Evolutionary conservation across 495 filamentous ascomycete genomes (phyloP).

Genomic region (Hypoxylon lenormandii): DNA sequence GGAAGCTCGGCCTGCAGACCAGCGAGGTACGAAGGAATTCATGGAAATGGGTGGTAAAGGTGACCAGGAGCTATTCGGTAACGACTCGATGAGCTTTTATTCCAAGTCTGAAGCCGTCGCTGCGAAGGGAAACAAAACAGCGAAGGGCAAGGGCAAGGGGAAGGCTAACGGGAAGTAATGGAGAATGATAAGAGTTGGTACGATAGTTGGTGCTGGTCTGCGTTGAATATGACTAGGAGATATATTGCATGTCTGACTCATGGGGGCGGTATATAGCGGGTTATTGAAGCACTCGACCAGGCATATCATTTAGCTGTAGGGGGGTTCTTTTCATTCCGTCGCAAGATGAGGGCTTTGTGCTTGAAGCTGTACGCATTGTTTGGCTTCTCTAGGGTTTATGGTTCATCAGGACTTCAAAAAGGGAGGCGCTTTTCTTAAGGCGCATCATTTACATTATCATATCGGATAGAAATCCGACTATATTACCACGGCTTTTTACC

Average conservation of each 20-base stretch:
- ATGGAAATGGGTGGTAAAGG: slow-evolving; percentile 83
- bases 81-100: slow-evolving; percentile 67
- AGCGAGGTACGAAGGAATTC: slow-evolving; percentile 78
- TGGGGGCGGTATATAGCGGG: slow-evolving; percentile 6
- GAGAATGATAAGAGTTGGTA: not conserved
- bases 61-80: slow-evolving; percentile 78
- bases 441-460: slow-evolving; percentile 25
- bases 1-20: slow-evolving; percentile 72
- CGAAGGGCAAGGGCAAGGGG: slow-evolving; percentile 49
- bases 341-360: not conserved
- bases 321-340: slow-evolving; percentile 5
- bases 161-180: slow-evolving; percentile 33
- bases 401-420: slow-evolving; percentile 33
- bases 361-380: slow-evolving; percentile 5
- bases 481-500: slow-evolving; percentile 20
- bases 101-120: slow-evolving; percentile 53
- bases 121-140: slow-evolving; percentile 45
- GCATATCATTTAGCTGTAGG: not conserved
- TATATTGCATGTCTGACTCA: not conserved
- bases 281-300: slow-evolving; percentile 1
- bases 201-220: slow-evolving; percentile 1
- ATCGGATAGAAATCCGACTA: slow-evolving; percentile 10
- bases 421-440: slow-evolving; percentile 1
- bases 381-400: slow-evolving; percentile 19
- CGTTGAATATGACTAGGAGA: slow-evolving; percentile 14